Conservation (phyloP, 306 rosid genomes). For the Prunus kanzakura region DNA sequence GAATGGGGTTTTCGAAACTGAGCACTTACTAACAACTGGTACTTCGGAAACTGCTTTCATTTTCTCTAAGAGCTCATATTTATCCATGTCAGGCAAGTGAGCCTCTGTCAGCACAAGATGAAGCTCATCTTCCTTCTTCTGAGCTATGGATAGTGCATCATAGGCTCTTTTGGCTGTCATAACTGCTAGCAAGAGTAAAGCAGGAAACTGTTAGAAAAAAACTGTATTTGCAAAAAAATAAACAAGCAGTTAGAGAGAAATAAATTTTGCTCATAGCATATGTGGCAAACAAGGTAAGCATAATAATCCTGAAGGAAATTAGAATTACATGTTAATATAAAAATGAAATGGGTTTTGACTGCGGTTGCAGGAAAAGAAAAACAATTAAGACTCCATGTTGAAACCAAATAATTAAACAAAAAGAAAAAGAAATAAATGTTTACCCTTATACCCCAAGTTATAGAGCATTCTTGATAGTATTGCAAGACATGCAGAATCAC, state of each 20-base stretch:
- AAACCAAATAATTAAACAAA: conserved; percentile 7
- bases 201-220: background rate
- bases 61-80: conserved; percentile 28
- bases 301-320: too few relatives aligned
- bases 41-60: conserved; percentile 14
- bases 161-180: conserved; percentile 31
- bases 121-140: conserved; percentile 22
- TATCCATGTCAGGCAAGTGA: conserved; percentile 40
- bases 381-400: background rate
- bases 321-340: too few relatives aligned
- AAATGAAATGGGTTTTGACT: too few relatives aligned
- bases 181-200: conserved; percentile 24
- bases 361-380: background rate
- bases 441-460: conserved; percentile 49
- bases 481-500: conserved; percentile 22
- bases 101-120: conserved; percentile 38
- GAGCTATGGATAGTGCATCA: conserved; percentile 36
- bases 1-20: background rate
- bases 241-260: too few relatives aligned
- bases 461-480: conserved; percentile 33
- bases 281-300: too few relatives aligned
- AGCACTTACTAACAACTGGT: conserved; percentile 40
- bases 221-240: too few relatives aligned
- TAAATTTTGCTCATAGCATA: too few relatives aligned
- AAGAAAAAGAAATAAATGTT: background rate